Evolutionary conservation across 169 alveolate species (phyloP), one percentile per base, ranked within the genome.

Genomic region (Cryptosporidium ryanae): DNA sequence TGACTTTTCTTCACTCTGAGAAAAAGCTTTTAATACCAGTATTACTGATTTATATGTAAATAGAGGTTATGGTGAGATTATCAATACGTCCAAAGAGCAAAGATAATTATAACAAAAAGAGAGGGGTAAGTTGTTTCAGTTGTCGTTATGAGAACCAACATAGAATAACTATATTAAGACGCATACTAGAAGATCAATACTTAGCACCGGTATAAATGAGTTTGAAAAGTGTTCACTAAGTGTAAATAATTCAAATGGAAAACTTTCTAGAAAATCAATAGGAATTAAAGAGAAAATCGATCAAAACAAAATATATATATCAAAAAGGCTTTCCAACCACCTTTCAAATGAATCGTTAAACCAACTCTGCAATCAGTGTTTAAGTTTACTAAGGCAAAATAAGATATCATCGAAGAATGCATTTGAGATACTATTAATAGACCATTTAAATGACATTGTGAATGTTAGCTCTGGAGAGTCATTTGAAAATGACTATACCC

Each of bases 381-480:
- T 76, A n/a, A 55, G 25, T 21, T 46, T 76, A 18, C 49, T 76
- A 23, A 76, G 71, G 48, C 87, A 76, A 44, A 94, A 94, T 92
- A 94, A 94, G 61, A 93, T 94, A 64, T 90, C 95, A 31, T 90
- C 94, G 29, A 82, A 92, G 63, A 94, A 94, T 84, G 96, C 96
- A 23, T 94, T 94, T 90, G 96, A 94, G 32, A 92, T 94, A 21
- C 84, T 93, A 29, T 84, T 94, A 64, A 94, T 94, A 12, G 96
- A 94, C 38, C 96, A 94, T 64, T 90, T 94, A 76, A 92, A 92
- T 43, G 96, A 94, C 68, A 82, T 94, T 82, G 94, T 94, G 29
- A 91, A 91, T 70, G 65, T 32, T 13, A 50, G 52, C 10, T 29
- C n/a, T 6, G 18, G 13, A 6, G 43, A 6, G 31, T 23, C 34